Evolutionary conservation across 805 yeast genomes (phyloP).

Genomic region (Cyberlindnera xishuangbannaensis): DNA sequence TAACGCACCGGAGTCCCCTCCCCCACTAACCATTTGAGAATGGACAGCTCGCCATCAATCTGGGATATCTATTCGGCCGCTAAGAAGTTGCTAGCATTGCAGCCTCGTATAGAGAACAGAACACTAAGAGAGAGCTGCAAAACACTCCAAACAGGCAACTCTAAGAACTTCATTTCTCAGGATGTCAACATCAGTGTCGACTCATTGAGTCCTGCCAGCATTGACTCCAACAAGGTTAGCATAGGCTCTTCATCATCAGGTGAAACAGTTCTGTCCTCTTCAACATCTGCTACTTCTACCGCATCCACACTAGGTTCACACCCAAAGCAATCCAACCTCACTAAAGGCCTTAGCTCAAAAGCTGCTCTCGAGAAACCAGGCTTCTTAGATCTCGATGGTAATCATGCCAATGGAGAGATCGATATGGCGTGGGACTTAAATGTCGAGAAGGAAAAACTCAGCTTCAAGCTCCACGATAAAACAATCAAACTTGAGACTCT

Average conservation of each 20-base stretch:
- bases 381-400: slow-evolving; percentile 24
- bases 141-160: slow-evolving; percentile 11
- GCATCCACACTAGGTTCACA: slow-evolving; percentile 6
- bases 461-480: slow-evolving; percentile 13
- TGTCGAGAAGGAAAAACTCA: slow-evolving; percentile 22
- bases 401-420: too few species aligned
- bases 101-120: slow-evolving; percentile 29
- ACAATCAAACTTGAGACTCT: slow-evolving; percentile 11
- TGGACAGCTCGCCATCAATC: slow-evolving; percentile 22
- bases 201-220: slow-evolving; percentile 18
- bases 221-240: slow-evolving; percentile 21
- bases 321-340: slow-evolving; percentile 18
- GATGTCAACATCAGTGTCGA: slow-evolving; percentile 12
- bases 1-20: too few species aligned
- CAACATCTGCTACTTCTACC: slow-evolving; percentile 10
- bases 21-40: too few species aligned
- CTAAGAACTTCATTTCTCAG: slow-evolving; percentile 2
- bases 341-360: slow-evolving; percentile 14
- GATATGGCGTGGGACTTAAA: slow-evolving; percentile 35
- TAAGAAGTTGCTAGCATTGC: slow-evolving; percentile 24
- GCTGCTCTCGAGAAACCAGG: slow-evolving; percentile 2
- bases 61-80: slow-evolving; percentile 31
- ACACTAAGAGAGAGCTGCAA: slow-evolving; percentile 25
- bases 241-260: slow-evolving; percentile 19
- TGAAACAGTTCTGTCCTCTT: slow-evolving; percentile 10